Conservation (phyloP, 805 yeast species). For the Spathaspora girioi region DNA sequence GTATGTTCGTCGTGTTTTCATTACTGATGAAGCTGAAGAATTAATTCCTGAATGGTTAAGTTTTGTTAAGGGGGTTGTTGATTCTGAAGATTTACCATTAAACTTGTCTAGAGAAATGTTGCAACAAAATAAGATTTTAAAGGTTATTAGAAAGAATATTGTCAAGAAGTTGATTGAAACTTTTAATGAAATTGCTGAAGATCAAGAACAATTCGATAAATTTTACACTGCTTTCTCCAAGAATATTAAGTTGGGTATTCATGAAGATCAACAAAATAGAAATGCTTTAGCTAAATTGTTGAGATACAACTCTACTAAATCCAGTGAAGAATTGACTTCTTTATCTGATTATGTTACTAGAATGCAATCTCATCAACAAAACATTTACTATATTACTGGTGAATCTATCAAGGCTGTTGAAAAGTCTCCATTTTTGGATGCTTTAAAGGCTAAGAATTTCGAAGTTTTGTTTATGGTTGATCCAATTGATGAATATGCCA, state of each 20-base stretch:
- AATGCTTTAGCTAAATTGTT: conserved; percentile 89
- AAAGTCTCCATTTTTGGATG: conserved; percentile 98
- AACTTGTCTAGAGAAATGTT: conserved; percentile 99
- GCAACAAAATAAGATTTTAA: conserved; percentile 99
- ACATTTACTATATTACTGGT: conserved; percentile 99
- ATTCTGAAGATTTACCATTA: conserved; percentile 98
- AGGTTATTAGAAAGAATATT: conserved; percentile 98
- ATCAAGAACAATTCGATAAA: conserved; percentile 95
- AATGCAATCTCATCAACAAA: conserved; percentile 99
- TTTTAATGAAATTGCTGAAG: conserved; percentile 99
- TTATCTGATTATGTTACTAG: conserved; percentile 96
- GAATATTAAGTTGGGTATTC: conserved; percentile 98
- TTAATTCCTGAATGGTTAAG: conserved; percentile 98
- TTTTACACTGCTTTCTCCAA: conserved; percentile 97
- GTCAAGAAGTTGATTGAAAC: conserved; percentile 98
- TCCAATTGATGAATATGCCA: conserved; percentile 99
- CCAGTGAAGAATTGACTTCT: conserved; percentile 90
- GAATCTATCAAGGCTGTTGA: conserved; percentile 96
- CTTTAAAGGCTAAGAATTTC: conserved; percentile 95
- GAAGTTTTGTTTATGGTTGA: conserved; percentile 97
- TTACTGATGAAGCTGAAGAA: conserved; percentile 99
- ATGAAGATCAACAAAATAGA: conserved; percentile 99
- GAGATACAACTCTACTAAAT: conserved; percentile 96
- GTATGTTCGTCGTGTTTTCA: conserved; percentile 98
- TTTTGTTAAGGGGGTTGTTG: conserved; percentile 98